phyloP scores from a whole-genome alignment of 2,329 filamentous ascomycete genomes.

The Fusarium subglutinans region DNA sequence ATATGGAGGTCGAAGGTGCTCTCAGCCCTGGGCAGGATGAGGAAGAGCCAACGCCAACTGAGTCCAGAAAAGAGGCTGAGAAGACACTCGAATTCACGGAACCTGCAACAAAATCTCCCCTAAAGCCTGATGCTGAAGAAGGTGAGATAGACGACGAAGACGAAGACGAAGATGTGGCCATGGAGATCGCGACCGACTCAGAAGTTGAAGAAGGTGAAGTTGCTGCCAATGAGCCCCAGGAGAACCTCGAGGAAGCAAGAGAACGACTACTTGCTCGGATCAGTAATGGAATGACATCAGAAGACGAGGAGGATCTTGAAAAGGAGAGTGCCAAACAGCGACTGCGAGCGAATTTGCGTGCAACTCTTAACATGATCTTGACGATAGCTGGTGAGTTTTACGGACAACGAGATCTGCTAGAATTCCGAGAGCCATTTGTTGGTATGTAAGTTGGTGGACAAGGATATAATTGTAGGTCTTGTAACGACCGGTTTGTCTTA shows the following conservation, averaged over 20 bases:
- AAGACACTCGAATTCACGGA: background rate
- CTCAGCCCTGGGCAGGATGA: conserved; percentile 30
- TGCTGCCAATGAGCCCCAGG: conserved; percentile 34
- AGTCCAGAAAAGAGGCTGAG: conserved; percentile 16
- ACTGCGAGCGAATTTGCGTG: conserved; percentile 63
- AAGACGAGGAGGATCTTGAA: conserved; percentile 42
- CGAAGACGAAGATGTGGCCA: conserved; percentile 50
- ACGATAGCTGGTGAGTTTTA: conserved; percentile 89
- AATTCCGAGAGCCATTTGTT: conserved; percentile 72
- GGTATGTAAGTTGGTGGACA: conserved; percentile 48
- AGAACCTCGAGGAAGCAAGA: conserved; percentile 59
- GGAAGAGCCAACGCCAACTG: conserved; percentile 7
- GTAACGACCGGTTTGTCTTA: conserved; percentile 18
- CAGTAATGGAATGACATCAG: conserved; percentile 37
- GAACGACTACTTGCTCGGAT: conserved; percentile 59
- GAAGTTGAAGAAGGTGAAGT: conserved; percentile 51
- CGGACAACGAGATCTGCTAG: conserved; percentile 86
- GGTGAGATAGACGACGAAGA: conserved; percentile 43
- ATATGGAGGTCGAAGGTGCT: conserved; percentile 43
- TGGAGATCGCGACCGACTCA: conserved; percentile 54
- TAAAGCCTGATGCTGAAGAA: conserved; percentile 33
- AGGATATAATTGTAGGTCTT: conserved; percentile 12
- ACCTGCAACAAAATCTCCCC: background rate
- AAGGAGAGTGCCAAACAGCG: conserved; percentile 45
- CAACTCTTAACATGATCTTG: conserved; percentile 92